Percentiles rank a stretch among this genome's conserved stretches.
Evolutionary conservation across 805 yeast species (phyloP).

Genomic region (Kregervanrija fluxuum): DNA sequence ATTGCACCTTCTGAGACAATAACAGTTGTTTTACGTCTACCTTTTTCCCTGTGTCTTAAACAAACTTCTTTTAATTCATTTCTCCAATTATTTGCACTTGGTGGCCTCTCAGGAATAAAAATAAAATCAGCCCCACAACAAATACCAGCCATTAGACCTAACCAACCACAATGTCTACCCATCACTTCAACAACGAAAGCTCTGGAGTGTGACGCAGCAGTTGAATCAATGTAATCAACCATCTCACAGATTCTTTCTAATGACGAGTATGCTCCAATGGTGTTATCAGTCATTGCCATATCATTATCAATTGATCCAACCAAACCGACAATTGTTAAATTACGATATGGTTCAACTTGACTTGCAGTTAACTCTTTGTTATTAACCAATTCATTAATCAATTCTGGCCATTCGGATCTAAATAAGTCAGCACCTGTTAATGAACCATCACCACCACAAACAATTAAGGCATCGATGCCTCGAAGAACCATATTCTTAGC

Average conservation of each 20-base stretch:
- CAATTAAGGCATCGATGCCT: slow-evolving; percentile 92
- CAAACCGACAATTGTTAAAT: slow-evolving; percentile 82
- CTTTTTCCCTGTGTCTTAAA: slow-evolving; percentile 70
- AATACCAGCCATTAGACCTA: slow-evolving; percentile 94
- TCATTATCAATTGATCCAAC: slow-evolving; percentile 98
- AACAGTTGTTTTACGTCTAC: slow-evolving; percentile 91
- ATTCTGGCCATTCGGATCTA: slow-evolving; percentile 90
- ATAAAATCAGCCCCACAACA: slow-evolving; percentile 95
- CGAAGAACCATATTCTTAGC: slow-evolving; percentile 76
- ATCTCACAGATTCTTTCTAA: slow-evolving; percentile 87
- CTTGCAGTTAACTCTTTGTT: slow-evolving; percentile 50
- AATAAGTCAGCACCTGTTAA: slow-evolving; percentile 95
- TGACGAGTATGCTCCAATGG: slow-evolving; percentile 94
- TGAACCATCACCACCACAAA: slow-evolving; percentile 98
- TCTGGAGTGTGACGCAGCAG: slow-evolving; percentile 94
- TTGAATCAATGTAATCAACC: slow-evolving; percentile 95
- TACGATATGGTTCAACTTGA: slow-evolving; percentile 54
- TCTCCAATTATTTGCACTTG: slow-evolving; percentile 67
- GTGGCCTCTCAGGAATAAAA: slow-evolving; percentile 92
- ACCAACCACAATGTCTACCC: slow-evolving; percentile 99
- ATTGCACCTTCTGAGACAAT: slow-evolving; percentile 98
- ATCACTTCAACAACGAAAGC: slow-evolving; percentile 97
- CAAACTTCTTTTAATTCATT: slow-evolving; percentile 72
- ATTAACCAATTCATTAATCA: slow-evolving; percentile 62
- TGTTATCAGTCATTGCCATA: slow-evolving; percentile 94